Percentiles rank a stretch among this genome's conserved stretches.
Evolutionary conservation across 1,139 yeast species (phyloP).

Genomic region (Sugiyamaella japonica): DNA sequence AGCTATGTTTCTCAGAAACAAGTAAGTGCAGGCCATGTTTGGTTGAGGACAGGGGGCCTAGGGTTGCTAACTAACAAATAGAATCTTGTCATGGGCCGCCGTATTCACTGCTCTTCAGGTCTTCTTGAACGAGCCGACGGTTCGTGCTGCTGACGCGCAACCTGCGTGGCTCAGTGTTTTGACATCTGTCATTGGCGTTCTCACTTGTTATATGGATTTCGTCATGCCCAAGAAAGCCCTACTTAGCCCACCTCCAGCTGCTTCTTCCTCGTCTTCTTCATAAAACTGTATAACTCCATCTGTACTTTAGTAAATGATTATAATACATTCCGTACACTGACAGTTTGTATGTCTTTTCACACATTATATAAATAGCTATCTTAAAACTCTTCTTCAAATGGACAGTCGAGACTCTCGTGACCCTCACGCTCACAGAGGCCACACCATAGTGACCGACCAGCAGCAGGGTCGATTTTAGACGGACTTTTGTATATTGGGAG

Average conservation of each 20-base stretch:
- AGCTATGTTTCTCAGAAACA: conserved; percentile 56
- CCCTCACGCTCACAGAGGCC: conserved; percentile 90
- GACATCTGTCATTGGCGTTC: conserved; percentile 37
- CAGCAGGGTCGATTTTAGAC: conserved; percentile 59
- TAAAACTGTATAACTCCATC: not conserved
- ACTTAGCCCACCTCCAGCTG: conserved; percentile 21
- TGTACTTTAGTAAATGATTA: not conserved
- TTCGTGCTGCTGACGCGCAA: conserved; percentile 33
- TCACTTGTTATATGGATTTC: conserved; percentile 42
- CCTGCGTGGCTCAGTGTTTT: conserved; percentile 39
- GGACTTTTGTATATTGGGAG: conserved; percentile 23
- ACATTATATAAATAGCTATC: not conserved
- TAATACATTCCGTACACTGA: no score
- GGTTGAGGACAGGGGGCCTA: not conserved
- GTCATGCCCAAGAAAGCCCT: conserved; percentile 35
- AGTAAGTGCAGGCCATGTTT: conserved; percentile 27
- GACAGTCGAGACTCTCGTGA: conserved; percentile 84
- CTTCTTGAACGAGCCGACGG: conserved; percentile 52
- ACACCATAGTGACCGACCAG: conserved; percentile 82
- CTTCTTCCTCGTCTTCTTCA: conserved; percentile 5
- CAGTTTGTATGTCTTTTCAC: no score
- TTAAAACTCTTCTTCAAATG: conserved; percentile 62
- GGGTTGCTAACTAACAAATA: conserved; percentile 33
- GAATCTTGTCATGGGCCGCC: conserved; percentile 58
- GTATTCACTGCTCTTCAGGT: conserved; percentile 54